A percentile compares a stretch with the other conserved stretches of the same genome.
phyloP scores from a whole-genome alignment of 1,284 basidiomycete species.

The Ceratobasidium sp. region DNA sequence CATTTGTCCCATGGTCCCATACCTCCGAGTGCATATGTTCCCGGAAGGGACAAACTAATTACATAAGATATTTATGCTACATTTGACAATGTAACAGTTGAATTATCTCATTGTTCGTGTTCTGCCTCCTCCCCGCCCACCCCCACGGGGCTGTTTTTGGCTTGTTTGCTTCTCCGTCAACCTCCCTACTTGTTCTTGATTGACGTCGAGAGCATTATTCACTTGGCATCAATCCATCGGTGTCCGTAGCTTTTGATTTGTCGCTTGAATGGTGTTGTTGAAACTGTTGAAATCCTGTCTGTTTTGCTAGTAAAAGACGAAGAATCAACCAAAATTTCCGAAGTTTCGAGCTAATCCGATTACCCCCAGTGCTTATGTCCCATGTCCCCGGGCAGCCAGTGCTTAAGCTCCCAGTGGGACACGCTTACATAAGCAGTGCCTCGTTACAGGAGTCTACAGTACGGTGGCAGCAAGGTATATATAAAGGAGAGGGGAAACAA shows the following conservation, averaged over 20 bases:
- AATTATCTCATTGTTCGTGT: background rate
- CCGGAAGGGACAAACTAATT: conserved; percentile 4
- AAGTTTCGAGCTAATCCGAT: too few species aligned
- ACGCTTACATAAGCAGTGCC: conserved; percentile 21
- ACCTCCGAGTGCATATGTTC: background rate
- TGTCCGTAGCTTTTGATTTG: too few species aligned
- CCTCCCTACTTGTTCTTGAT: too few species aligned
- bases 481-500: background rate
- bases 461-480: background rate
- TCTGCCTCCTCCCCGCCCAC: too few species aligned
- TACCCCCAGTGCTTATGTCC: background rate
- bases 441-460: conserved; percentile 6
- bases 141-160: too few species aligned
- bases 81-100: background rate
- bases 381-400: background rate
- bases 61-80: conserved; percentile 4
- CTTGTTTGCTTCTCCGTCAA: too few species aligned
- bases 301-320: too few species aligned
- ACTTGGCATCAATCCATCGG: too few species aligned
- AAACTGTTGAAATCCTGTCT: too few species aligned
- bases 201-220: too few species aligned
- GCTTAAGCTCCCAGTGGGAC: conserved; percentile 22
- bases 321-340: background rate
- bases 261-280: too few species aligned
- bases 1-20: conserved; percentile 10